Evolutionary conservation across 225 moss, liverwort and hornwort genomes (phyloP).

Genomic region (Marchantia polymorpha): DNA sequence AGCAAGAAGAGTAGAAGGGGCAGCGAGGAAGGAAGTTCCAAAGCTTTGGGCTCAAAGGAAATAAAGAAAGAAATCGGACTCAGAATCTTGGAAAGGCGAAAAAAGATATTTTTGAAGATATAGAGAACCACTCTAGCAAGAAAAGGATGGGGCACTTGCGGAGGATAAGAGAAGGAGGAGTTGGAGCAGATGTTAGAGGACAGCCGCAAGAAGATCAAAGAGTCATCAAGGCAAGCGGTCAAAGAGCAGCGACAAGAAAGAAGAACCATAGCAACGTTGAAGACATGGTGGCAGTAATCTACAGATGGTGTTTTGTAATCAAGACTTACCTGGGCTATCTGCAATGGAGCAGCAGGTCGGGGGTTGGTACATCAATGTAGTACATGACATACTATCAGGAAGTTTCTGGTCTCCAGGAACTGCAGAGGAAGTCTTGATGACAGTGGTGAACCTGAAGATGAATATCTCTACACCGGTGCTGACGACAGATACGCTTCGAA

Average conservation of each 20-base stretch:
- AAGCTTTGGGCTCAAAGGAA: too few species aligned
- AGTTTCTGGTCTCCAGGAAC: conserved; percentile 26
- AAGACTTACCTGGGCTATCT: conserved; percentile 9
- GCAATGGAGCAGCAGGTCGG: background rate
- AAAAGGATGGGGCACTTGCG: too few species aligned
- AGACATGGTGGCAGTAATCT: background rate
- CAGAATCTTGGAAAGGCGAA: too few species aligned
- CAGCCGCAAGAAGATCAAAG: too few species aligned
- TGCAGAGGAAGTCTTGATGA: conserved; percentile 14
- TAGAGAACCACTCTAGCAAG: too few species aligned
- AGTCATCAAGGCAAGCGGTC: background rate
- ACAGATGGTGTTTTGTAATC: background rate
- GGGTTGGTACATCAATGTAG: conserved; percentile 17
- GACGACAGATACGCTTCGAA: background rate
- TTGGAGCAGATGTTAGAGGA: too few species aligned
- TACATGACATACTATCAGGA: conserved; percentile 1
- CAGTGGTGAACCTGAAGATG: conserved; percentile 18
- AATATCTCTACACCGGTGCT: background rate
- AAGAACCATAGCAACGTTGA: background rate
- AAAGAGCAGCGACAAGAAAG: background rate
- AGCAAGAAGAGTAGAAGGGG: too few species aligned
- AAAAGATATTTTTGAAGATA: too few species aligned
- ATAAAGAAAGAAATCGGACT: too few species aligned
- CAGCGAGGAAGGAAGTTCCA: too few species aligned
- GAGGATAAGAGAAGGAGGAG: too few species aligned